Percentiles rank a stretch among this genome's conserved stretches.
These are phyloP conservation scores for Lolium multiflorum DNA, from an alignment of 176 grass and related monocot species.

Conservation along the genomic window DNA sequence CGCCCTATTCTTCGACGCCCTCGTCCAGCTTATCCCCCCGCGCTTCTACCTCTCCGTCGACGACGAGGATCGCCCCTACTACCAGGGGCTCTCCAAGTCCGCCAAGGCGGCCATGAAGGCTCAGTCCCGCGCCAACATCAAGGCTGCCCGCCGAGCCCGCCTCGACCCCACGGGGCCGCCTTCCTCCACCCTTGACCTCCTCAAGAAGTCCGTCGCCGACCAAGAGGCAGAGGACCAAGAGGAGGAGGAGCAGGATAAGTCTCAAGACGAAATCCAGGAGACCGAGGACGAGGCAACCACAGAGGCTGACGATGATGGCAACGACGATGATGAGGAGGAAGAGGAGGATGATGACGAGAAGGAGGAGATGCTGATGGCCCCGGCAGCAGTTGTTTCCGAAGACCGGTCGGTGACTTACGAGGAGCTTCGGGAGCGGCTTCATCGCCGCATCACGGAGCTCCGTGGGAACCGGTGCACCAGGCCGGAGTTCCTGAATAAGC, in stretches of 20 bases:
- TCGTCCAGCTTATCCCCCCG: conserved; percentile 81
- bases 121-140: conserved; percentile 70
- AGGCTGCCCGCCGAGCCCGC: conserved; percentile 68
- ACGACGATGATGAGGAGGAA: conserved; percentile 30
- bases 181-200: conserved; percentile 73
- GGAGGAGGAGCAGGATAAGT: conserved; percentile 17
- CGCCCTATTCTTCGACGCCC: conserved; percentile 72
- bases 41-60: conserved; percentile 68
- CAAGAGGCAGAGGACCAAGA: conserved; percentile 8
- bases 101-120: conserved; percentile 74
- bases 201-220: conserved; percentile 62
- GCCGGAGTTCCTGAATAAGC: conserved; percentile 58
- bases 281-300: conserved; percentile 40
- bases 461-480: conserved; percentile 75
- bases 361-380: conserved; percentile 34
- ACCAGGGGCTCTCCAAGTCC: conserved; percentile 73
- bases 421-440: conserved; percentile 68
- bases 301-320: conserved; percentile 20
- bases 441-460: conserved; percentile 58
- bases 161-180: conserved; percentile 58
- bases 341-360: conserved; percentile 28
- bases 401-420: conserved; percentile 79
- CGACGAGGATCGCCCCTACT: conserved; percentile 80
- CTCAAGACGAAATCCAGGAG: conserved; percentile 35
- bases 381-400: conserved; percentile 41